Percentiles rank a stretch among this genome's conserved stretches.
phyloP scores from a whole-genome alignment of 2,329 filamentous ascomycete genomes.

The Calonectria pseudoreteaudii region DNA sequence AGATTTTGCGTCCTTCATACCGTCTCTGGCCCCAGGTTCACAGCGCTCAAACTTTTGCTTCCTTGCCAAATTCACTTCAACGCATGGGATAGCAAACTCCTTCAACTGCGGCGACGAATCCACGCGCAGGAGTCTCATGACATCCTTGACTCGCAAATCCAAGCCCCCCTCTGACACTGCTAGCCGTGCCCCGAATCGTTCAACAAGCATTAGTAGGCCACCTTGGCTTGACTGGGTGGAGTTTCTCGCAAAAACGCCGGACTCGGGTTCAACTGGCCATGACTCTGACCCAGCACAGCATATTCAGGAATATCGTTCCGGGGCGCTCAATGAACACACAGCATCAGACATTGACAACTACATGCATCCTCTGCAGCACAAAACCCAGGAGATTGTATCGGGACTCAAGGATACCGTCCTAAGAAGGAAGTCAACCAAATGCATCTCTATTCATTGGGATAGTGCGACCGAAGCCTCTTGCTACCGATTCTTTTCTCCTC shows the following conservation, averaged over 20 bases:
- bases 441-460: neutral
- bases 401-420: neutral
- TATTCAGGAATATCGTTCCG: too few relatives aligned
- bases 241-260: neutral
- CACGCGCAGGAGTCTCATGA: neutral
- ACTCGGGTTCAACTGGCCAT: neutral
- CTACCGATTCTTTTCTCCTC: slow-evolving; percentile 23
- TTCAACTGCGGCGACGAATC: neutral
- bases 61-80: neutral
- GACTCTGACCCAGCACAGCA: too few relatives aligned
- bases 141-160: neutral
- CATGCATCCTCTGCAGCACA: neutral
- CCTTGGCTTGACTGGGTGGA: neutral
- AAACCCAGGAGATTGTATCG: neutral
- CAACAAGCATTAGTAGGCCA: fast-evolving
- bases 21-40: neutral
- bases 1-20: neutral
- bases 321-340: too few relatives aligned
- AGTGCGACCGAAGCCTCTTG: neutral
- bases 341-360: neutral
- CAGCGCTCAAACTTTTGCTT: neutral
- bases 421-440: neutral
- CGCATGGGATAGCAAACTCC: slow-evolving; percentile 1
- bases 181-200: neutral
- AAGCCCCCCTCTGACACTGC: too few relatives aligned